These are phyloP conservation scores for Lachnellula occidentalis DNA, from an alignment of 2,329 filamentous ascomycete genomes.

Conservation along the genomic window DNA sequence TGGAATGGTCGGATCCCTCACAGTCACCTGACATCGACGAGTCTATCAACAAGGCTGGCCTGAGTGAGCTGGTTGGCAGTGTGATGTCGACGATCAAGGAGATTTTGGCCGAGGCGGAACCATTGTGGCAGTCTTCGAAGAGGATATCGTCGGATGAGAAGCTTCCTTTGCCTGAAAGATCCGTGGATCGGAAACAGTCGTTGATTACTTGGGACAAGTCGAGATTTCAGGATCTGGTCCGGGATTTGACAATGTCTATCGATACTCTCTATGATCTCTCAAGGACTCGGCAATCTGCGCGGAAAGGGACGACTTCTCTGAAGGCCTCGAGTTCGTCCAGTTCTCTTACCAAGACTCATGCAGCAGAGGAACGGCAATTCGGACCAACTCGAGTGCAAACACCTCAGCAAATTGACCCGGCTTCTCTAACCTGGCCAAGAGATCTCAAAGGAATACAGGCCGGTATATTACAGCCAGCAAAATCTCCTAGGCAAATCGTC, in stretches of 20 bases:
- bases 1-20: constrained; percentile 71
- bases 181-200: constrained; percentile 47
- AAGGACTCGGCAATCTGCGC: constrained; percentile 48
- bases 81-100: constrained; percentile 79
- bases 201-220: constrained; percentile 62
- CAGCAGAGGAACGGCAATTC: constrained; percentile 38
- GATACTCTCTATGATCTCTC: constrained; percentile 76
- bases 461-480: constrained; percentile 24
- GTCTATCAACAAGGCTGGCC: constrained; percentile 63
- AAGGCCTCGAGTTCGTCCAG: constrained; percentile 18
- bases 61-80: constrained; percentile 71
- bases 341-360: constrained; percentile 18
- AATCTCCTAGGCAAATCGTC: constrained; percentile 33
- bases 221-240: constrained; percentile 70
- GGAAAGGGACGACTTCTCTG: constrained; percentile 10
- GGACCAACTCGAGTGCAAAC: constrained; percentile 57
- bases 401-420: constrained; percentile 54
- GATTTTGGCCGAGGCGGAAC: constrained; percentile 70
- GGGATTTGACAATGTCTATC: constrained; percentile 70
- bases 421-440: constrained; percentile 42
- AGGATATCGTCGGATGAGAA: constrained; percentile 30
- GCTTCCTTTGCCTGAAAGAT: constrained; percentile 24
- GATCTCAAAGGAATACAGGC: constrained; percentile 26
- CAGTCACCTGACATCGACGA: constrained; percentile 67
- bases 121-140: constrained; percentile 60